These are phyloP conservation scores for Acacia confusa DNA, from an alignment of 306 rosid genomes.

Conservation along the genomic window DNA sequence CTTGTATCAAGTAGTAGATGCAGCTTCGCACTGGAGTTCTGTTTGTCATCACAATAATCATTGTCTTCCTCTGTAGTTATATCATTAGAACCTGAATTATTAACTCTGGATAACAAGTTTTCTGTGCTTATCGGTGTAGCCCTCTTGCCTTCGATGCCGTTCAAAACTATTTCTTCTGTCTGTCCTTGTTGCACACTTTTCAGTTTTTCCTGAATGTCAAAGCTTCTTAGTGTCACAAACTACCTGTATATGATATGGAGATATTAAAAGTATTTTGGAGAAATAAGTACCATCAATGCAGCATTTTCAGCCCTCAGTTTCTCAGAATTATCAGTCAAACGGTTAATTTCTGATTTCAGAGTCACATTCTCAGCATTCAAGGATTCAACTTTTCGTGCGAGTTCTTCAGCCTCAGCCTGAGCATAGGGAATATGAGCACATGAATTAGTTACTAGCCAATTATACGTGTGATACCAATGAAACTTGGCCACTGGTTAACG, in stretches of 20 bases:
- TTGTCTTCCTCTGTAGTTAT: constrained; percentile 56
- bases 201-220: constrained; percentile 66
- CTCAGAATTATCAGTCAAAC: constrained; percentile 61
- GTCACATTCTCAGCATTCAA: constrained; percentile 59
- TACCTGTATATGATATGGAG: background rate
- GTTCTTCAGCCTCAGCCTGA: constrained; percentile 91
- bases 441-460: constrained; percentile 9
- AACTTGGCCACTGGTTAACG: background rate
- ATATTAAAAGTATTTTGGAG: background rate
- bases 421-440: constrained; percentile 9
- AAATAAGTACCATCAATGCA: constrained; percentile 53
- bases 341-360: constrained; percentile 67
- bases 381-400: constrained; percentile 69
- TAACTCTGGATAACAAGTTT: constrained; percentile 71
- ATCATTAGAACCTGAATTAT: constrained; percentile 58
- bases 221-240: constrained; percentile 27
- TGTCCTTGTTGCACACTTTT: constrained; percentile 55
- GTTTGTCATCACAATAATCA: constrained; percentile 62
- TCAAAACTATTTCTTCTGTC: constrained; percentile 51
- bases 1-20: constrained; percentile 82
- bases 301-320: constrained; percentile 79
- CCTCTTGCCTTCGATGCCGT: constrained; percentile 53
- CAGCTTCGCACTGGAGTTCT: constrained; percentile 73
- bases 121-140: constrained; percentile 62
- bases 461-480: background rate